These are phyloP conservation scores for Nitzschia sp. DNA, from an alignment of 108 stramenopile genomes.

Conservation along the genomic window DNA sequence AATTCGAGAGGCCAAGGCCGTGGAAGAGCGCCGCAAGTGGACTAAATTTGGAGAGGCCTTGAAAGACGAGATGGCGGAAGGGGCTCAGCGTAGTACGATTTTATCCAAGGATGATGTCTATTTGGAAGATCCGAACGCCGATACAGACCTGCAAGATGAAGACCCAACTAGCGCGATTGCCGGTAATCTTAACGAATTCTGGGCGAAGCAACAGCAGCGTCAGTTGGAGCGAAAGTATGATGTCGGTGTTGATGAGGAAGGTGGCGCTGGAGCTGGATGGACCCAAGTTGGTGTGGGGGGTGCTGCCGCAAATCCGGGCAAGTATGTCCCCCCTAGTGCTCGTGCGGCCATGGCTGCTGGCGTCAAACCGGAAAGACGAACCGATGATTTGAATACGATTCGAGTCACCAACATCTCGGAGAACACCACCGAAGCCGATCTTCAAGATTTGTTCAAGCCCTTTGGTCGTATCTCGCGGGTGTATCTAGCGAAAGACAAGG, in stretches of 20 bases:
- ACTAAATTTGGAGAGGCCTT: slow-evolving; percentile 82
- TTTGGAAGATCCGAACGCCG: slow-evolving; percentile 87
- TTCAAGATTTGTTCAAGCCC: slow-evolving; percentile 91
- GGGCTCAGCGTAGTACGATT: slow-evolving; percentile 64
- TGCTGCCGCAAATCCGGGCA: slow-evolving; percentile 51
- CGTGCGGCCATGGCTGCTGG: slow-evolving; percentile 44
- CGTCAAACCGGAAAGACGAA: slow-evolving; percentile 67
- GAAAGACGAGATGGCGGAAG: slow-evolving; percentile 66
- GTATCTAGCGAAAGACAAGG: slow-evolving; percentile 96
- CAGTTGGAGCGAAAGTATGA: slow-evolving; percentile 90
- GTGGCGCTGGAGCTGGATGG: slow-evolving; percentile 66
- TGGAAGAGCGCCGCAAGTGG: slow-evolving; percentile 77
- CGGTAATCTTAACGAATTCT: slow-evolving; percentile 87
- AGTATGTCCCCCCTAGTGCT: slow-evolving; percentile 83
- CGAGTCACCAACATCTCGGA: slow-evolving; percentile 98
- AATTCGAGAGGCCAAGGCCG: slow-evolving; percentile 61
- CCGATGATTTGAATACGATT: slow-evolving; percentile 93
- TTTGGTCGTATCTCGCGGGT: slow-evolving; percentile 96
- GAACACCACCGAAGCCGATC: slow-evolving; percentile 94
- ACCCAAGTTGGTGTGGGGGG: slow-evolving; percentile 66
- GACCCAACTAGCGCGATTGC: slow-evolving; percentile 74
- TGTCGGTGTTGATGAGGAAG: slow-evolving; percentile 56
- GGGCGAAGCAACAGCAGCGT: slow-evolving; percentile 88
- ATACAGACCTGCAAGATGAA: slow-evolving; percentile 87
- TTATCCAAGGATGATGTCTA: slow-evolving; percentile 78